Conservation (phyloP, 192 early-diverging fungal genomes). For the Coemansia sp. region DNA sequence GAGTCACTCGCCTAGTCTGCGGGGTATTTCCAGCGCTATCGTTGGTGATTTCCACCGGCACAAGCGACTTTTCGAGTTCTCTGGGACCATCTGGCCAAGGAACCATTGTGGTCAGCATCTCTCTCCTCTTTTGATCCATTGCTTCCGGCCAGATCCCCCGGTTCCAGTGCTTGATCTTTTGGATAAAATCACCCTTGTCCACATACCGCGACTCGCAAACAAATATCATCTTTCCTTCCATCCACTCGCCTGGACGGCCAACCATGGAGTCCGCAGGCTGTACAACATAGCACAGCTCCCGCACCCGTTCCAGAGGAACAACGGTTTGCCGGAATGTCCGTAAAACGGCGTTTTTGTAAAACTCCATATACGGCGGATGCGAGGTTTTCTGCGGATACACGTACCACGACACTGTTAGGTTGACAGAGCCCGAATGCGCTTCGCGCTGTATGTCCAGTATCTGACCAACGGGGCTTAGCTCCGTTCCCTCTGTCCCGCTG, state of each 20-base stretch:
- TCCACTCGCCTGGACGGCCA: constrained; percentile 39
- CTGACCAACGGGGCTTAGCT: constrained; percentile 24
- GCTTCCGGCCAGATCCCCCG: constrained; percentile 31
- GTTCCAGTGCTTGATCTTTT: constrained; percentile 38
- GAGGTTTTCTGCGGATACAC: constrained; percentile 33
- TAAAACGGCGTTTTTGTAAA: constrained; percentile 35
- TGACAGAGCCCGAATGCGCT: neutral
- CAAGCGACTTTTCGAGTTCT: constrained; percentile 23
- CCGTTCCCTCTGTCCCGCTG: constrained; percentile 30
- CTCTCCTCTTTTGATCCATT: constrained; percentile 31
- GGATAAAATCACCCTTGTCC: constrained; percentile 45
- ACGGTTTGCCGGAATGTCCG: constrained; percentile 33
- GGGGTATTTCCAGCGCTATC: constrained; percentile 17
- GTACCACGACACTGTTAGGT: constrained; percentile 30
- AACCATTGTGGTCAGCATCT: constrained; percentile 32
- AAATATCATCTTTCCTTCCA: constrained; percentile 29
- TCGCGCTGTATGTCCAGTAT: constrained; percentile 33
- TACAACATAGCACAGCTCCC: constrained; percentile 34
- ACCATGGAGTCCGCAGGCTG: constrained; percentile 25
- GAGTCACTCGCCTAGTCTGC: constrained; percentile 34
- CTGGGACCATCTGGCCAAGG: constrained; percentile 30
- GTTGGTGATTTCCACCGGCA: constrained; percentile 5
- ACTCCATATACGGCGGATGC: constrained; percentile 45
- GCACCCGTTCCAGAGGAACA: constrained; percentile 24
- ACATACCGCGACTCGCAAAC: constrained; percentile 49